Percentiles rank a stretch among this genome's conserved stretches.
phyloP scores from a whole-genome alignment of 257 asterid genomes.

The Nicotiana undulata region DNA sequence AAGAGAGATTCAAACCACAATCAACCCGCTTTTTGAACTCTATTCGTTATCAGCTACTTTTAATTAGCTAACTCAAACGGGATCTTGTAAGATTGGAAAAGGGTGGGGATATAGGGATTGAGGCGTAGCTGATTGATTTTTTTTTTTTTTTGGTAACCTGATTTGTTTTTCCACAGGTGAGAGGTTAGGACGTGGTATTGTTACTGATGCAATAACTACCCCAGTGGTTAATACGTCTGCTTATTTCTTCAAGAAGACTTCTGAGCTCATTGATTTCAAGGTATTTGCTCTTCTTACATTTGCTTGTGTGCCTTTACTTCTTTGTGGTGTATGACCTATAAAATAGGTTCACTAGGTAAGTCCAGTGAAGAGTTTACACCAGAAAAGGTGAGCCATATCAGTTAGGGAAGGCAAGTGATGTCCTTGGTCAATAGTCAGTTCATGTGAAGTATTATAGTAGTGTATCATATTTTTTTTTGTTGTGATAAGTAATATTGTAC shows the following conservation, averaged over 20 bases:
- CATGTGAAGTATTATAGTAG: not conserved
- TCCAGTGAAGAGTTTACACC: not conserved
- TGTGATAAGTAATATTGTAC: not conserved
- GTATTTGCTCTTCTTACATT: conserved; percentile 23
- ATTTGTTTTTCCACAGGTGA: conserved; percentile 49
- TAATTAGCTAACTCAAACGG: too few relatives aligned
- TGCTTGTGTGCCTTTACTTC: not conserved
- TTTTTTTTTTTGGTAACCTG: too few relatives aligned
- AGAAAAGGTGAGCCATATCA: not conserved
- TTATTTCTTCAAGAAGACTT: conserved; percentile 77
- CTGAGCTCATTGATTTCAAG: conserved; percentile 87
- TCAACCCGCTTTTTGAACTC: too few relatives aligned
- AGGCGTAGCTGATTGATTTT: not conserved
- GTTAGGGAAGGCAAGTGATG: not conserved
- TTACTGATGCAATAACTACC: conserved; percentile 81
- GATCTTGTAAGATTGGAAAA: not conserved
- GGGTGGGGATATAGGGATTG: not conserved
- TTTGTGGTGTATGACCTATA: not conserved
- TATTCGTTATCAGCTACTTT: too few relatives aligned
- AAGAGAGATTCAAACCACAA: too few relatives aligned
- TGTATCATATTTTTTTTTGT: not conserved
- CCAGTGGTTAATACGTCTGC: conserved; percentile 93
- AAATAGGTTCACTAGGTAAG: not conserved
- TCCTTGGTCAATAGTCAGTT: not conserved
- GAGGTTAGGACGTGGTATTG: conserved; percentile 79